Conservation (phyloP, 306 rosid species). For the Oxytropis ochrocephala region DNA sequence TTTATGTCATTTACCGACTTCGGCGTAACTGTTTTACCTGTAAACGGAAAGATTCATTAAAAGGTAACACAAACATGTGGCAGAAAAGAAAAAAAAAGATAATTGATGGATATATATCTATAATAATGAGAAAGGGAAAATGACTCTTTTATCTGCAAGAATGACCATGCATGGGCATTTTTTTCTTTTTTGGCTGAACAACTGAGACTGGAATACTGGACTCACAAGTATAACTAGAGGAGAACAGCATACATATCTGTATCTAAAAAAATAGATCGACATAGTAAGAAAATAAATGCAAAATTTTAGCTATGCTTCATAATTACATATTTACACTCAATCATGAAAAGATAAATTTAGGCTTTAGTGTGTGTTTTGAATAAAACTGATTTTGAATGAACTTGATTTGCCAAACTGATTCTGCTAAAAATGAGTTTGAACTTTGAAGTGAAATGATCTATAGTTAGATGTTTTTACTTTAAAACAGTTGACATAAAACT, state of each 20-base stretch:
- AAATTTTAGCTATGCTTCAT: background rate
- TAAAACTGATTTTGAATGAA: too few species aligned
- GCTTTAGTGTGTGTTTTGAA: too few species aligned
- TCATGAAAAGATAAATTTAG: too few species aligned
- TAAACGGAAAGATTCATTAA: slow-evolving; percentile 18
- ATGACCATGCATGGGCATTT: background rate
- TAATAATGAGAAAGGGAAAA: background rate
- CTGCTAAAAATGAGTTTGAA: too few species aligned
- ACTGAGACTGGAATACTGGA: background rate
- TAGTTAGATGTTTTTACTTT: too few species aligned
- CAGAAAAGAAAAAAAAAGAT: background rate
- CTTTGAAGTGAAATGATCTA: too few species aligned
- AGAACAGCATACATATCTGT: background rate
- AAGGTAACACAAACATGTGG: slow-evolving; percentile 1
- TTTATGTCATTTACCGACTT: slow-evolving; percentile 52
- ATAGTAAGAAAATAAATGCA: background rate
- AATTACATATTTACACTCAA: too few species aligned
- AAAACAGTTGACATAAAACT: too few species aligned
- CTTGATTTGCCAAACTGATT: too few species aligned
- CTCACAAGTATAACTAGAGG: background rate
- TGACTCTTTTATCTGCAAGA: slow-evolving; percentile 15
- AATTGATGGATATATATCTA: background rate
- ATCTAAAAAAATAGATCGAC: background rate
- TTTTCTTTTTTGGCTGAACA: background rate
- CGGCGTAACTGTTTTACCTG: slow-evolving; percentile 56